These are phyloP conservation scores for Saccharomycopsis hybrid DNA, from an alignment of 1,139 yeast species.

Conservation along the genomic window DNA sequence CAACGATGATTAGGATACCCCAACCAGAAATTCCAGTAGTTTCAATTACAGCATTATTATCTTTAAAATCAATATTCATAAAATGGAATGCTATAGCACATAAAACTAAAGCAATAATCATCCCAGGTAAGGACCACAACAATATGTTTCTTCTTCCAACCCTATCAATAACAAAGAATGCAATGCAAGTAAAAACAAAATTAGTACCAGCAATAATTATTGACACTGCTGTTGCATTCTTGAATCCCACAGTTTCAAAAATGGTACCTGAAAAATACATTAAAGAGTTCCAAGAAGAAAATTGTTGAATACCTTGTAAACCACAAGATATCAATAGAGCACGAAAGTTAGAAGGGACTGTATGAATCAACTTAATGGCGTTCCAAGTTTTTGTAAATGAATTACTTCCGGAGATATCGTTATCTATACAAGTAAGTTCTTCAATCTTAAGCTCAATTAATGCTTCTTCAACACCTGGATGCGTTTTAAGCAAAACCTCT, in stretches of 20 bases:
- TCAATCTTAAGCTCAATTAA: constrained; percentile 50
- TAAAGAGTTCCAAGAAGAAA: constrained; percentile 89
- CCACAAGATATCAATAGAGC: constrained; percentile 88
- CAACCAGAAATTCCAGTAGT: constrained; percentile 59
- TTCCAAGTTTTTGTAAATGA: constrained; percentile 50
- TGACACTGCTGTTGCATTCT: constrained; percentile 86
- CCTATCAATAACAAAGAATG: constrained; percentile 75
- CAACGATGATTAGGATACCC: constrained; percentile 79
- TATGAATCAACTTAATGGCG: constrained; percentile 63
- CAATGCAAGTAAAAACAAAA: constrained; percentile 75
- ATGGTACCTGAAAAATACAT: constrained; percentile 92
- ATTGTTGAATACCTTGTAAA: constrained; percentile 90
- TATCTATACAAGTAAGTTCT: constrained; percentile 51
- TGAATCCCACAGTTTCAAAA: constrained; percentile 80
- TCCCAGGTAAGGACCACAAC: constrained; percentile 67
- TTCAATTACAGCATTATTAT: constrained; percentile 38
- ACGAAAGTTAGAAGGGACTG: constrained; percentile 72
- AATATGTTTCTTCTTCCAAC: constrained; percentile 82
- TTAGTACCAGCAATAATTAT: constrained; percentile 91
- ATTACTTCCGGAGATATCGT: constrained; percentile 54
- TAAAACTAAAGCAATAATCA: constrained; percentile 64
- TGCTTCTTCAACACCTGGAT: constrained; percentile 49
- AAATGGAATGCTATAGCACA: constrained; percentile 88
- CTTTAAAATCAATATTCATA: constrained; percentile 52
- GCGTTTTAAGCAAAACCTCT: constrained; percentile 53